Conservation (phyloP, 306 rosid genomes). For the Sindora glabra region DNA sequence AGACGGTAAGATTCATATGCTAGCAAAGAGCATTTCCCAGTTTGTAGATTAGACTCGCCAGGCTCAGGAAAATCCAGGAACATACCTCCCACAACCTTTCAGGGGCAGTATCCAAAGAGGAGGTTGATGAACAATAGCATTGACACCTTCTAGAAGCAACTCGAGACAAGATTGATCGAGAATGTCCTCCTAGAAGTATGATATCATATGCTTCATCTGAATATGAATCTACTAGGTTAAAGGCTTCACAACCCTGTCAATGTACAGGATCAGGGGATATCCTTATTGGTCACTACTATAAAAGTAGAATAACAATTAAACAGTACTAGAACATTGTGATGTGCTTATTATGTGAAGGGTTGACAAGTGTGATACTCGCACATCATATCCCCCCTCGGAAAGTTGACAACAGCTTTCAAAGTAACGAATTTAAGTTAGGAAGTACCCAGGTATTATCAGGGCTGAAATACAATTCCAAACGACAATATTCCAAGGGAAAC, state of each 20-base stretch:
- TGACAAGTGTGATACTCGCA: background rate
- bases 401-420: background rate
- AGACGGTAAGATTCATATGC: conserved; percentile 18
- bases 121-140: conserved; percentile 45
- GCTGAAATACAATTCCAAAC: conserved; percentile 3
- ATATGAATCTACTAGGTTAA: conserved; percentile 37
- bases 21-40: background rate
- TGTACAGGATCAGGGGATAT: conserved; percentile 13
- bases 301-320: background rate
- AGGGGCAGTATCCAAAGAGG: conserved; percentile 38
- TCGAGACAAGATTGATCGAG: conserved; percentile 42
- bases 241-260: conserved; percentile 59
- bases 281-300: conserved; percentile 6
- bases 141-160: conserved; percentile 44
- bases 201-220: conserved; percentile 40
- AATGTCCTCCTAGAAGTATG: conserved; percentile 34
- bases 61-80: conserved; percentile 17
- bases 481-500: conserved; percentile 22
- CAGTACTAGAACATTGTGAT: background rate
- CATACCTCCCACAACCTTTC: conserved; percentile 96
- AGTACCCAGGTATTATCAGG: background rate
- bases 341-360: background rate
- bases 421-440: background rate
- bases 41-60: conserved; percentile 24
- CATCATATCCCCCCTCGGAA: background rate